phyloP scores from a whole-genome alignment of 2,329 filamentous ascomycete species.

The Helminthosporium solani region DNA sequence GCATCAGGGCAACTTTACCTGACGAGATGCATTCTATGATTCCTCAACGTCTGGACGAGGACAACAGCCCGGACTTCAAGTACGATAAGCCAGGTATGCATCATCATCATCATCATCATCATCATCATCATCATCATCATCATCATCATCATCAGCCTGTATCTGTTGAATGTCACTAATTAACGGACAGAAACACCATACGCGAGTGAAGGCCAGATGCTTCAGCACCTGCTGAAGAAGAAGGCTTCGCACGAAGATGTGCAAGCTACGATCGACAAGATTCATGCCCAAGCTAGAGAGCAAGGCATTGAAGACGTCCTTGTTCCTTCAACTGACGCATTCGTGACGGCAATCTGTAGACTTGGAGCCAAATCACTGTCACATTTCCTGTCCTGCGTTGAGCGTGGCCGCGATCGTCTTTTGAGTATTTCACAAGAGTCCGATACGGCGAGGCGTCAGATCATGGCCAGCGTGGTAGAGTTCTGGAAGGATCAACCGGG shows the following conservation, averaged over 20 bases:
- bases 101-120: slow-evolving; percentile 14
- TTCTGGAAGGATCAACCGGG: slow-evolving; percentile 95
- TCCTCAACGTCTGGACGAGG: slow-evolving; percentile 83
- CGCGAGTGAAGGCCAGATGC: slow-evolving; percentile 76
- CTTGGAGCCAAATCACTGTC: slow-evolving; percentile 94
- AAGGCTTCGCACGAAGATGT: slow-evolving; percentile 86
- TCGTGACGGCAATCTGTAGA: slow-evolving; percentile 89
- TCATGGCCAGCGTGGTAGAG: slow-evolving; percentile 83
- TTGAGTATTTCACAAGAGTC: slow-evolving; percentile 75
- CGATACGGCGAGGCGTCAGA: slow-evolving; percentile 76
- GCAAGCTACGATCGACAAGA: slow-evolving; percentile 74
- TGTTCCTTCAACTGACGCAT: slow-evolving; percentile 86
- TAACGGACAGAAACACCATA: slow-evolving; percentile 68
- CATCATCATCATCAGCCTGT: too few relatives aligned
- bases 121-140: slow-evolving; percentile 13
- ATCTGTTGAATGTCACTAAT: slow-evolving; percentile 1
- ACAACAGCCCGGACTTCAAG: slow-evolving; percentile 93
- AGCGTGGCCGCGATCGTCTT: slow-evolving; percentile 87
- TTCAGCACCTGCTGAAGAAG: slow-evolving; percentile 75
- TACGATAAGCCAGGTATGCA: slow-evolving; percentile 71
- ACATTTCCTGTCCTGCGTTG: slow-evolving; percentile 92
- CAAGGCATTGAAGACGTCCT: slow-evolving; percentile 71
- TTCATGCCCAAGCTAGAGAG: slow-evolving; percentile 75
- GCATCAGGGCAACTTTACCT: slow-evolving; percentile 90
- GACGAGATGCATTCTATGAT: slow-evolving; percentile 80